These are phyloP conservation scores for Cardamine chenopodiifolia DNA, from an alignment of 345 rosid genomes.

Conservation along the genomic window DNA sequence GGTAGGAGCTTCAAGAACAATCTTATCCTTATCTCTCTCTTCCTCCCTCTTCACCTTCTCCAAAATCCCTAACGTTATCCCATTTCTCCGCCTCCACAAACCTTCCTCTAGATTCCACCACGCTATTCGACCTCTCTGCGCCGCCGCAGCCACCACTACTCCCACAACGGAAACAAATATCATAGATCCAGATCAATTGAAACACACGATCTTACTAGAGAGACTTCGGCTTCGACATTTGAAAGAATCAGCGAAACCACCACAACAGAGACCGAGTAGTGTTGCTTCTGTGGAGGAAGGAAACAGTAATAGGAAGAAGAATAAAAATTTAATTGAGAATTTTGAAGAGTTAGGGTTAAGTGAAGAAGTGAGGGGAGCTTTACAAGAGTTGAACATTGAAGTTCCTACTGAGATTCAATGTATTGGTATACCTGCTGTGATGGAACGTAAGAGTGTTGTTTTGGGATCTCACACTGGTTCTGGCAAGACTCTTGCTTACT, in stretches of 20 bases:
- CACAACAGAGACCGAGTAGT: conserved; percentile 44
- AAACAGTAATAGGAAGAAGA: conserved; percentile 46
- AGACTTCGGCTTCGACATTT: conserved; percentile 75
- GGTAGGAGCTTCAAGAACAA: conserved; percentile 59
- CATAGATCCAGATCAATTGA: conserved; percentile 53
- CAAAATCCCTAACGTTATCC: conserved; percentile 36
- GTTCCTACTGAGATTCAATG: conserved; percentile 96
- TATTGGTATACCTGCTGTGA: conserved; percentile 78
- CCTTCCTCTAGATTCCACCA: conserved; percentile 53
- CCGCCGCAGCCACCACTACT: conserved; percentile 42
- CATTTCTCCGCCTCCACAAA: conserved; percentile 50
- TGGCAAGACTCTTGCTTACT: conserved; percentile 88
- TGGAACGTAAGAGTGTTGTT: conserved; percentile 79
- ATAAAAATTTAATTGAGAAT: conserved; percentile 53
- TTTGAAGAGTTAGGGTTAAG: conserved; percentile 80
- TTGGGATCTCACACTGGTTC: conserved; percentile 98
- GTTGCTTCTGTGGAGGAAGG: conserved; percentile 34
- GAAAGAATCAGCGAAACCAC: conserved; percentile 53
- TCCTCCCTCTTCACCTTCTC: conserved; percentile 44
- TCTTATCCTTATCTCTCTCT: conserved; percentile 53
- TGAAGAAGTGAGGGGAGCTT: conserved; percentile 83
- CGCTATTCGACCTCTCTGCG: conserved; percentile 56
- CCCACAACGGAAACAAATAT: conserved; percentile 29
- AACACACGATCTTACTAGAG: conserved; percentile 77
- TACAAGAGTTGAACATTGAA: conserved; percentile 73